phyloP scores from a whole-genome alignment of 495 filamentous ascomycete species.

The Xylaria curta region DNA sequence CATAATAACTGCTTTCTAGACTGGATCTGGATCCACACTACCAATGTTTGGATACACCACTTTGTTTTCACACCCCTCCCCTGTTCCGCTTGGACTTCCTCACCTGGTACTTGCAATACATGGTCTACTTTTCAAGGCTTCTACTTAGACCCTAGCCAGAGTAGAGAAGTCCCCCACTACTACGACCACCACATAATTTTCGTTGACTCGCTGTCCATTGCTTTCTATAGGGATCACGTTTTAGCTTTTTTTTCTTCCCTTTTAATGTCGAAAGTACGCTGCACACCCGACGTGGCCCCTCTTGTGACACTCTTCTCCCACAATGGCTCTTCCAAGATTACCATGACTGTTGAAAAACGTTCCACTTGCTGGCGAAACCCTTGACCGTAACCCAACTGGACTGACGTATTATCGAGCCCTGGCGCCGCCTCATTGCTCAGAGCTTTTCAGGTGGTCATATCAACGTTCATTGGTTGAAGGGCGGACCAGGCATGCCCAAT shows the following conservation, averaged over 20 bases:
- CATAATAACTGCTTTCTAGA: constrained; percentile 40
- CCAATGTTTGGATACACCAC: constrained; percentile 37
- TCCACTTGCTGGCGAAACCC: constrained; percentile 42
- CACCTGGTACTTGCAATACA: constrained; percentile 25
- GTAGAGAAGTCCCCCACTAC: constrained; percentile 28
- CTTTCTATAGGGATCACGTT: constrained; percentile 36
- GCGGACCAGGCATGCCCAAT: constrained; percentile 45
- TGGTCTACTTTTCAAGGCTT: constrained; percentile 31
- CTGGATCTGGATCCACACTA: constrained; percentile 38
- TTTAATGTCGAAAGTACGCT: constrained; percentile 41
- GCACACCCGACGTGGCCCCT: constrained; percentile 49
- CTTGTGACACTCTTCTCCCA: constrained; percentile 44
- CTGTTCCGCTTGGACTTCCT: constrained; percentile 36
- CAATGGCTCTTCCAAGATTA: constrained; percentile 44
- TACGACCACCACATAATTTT: constrained; percentile 35
- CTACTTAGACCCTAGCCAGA: constrained; percentile 33
- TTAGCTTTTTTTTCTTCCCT: constrained; percentile 39
- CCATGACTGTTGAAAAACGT: constrained; percentile 50
- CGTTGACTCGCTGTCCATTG: constrained; percentile 37
- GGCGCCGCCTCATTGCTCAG: constrained; percentile 41
- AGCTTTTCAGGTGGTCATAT: constrained; percentile 40
- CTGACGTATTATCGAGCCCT: constrained; percentile 50
- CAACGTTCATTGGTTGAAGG: constrained; percentile 48
- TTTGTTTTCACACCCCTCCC: constrained; percentile 37
- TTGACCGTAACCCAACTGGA: constrained; percentile 46